Evolutionary conservation across 805 yeast species (phyloP), one percentile per base, ranked within the genome.

Genomic region (Saturnispora hagleri): DNA sequence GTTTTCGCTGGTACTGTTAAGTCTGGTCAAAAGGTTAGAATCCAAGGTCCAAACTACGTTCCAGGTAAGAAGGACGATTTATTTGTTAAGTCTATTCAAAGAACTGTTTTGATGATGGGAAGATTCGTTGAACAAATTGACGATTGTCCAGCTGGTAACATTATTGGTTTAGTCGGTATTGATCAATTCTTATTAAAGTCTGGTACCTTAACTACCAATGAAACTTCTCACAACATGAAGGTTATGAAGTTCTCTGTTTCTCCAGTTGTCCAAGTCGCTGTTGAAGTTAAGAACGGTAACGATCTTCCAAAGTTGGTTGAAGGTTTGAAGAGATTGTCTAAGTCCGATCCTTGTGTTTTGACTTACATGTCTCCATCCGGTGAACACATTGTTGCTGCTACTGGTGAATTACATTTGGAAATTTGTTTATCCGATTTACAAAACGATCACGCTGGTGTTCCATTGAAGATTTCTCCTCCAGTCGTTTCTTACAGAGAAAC

Each of bases 111-210:
- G 73, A 91, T 91, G 99, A 91, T 91, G 99, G 99, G 99, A 75
- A 88, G 97, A 80, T 75, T 79, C 75, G 95, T 88, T 70, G 99
- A 91, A 83, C 89, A 91, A 72, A 91, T 91, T 69, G 98, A 91
- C 70, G 98, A 91, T 81, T 87, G 95, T 80, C 98, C 99, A 74
- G 97, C 98, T 68, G 99, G 99, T 88, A 91, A 91, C 96, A 91
- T 91, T 85, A 83, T 90, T 72, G 99, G 98, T 89, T 81, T 91
- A 74, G 98, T 91, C 69, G 99, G 99, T 90, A 87, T 91, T 69
- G 99, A 91, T 80, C 99, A 91, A 84, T 91, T 90, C 88, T 86
- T 91, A 80, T 87, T 91, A 78, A 91, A 91, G 82, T 87, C 96
- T 70, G 99, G 98, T 89, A 91, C 99, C 69, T 79, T 91, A 71